These are phyloP conservation scores for Solanum raphanifolium DNA, from an alignment of 257 asterid species.

Conservation along the genomic window DNA sequence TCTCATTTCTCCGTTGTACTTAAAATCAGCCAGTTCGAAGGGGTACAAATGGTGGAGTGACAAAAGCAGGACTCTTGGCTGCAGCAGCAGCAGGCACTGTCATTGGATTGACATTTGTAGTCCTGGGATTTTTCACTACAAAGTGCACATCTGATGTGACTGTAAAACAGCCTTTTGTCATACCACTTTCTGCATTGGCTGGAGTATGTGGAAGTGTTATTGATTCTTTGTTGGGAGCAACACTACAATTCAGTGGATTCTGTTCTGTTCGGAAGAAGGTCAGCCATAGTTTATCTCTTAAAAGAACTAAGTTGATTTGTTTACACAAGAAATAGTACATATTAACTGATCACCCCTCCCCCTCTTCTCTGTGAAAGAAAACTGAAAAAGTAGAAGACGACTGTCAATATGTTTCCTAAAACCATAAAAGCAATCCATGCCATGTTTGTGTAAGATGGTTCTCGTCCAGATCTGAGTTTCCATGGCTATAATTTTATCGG, in stretches of 20 bases:
- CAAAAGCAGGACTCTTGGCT: conserved; percentile 74
- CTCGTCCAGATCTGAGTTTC: background rate
- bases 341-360: background rate
- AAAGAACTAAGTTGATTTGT: background rate
- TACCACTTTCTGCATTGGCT: conserved; percentile 73
- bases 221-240: conserved; percentile 92
- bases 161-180: conserved; percentile 59
- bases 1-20: background rate
- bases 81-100: conserved; percentile 79
- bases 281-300: background rate
- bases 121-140: conserved; percentile 59
- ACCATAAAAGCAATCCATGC: background rate
- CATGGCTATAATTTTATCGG: background rate
- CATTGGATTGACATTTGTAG: conserved; percentile 61
- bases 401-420: background rate
- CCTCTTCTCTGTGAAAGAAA: background rate
- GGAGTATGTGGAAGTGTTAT: conserved; percentile 79
- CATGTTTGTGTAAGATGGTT: background rate
- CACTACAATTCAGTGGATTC: conserved; percentile 87
- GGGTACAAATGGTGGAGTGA: conserved; percentile 97
- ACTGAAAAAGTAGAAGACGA: background rate
- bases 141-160: conserved; percentile 40
- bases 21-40: conserved; percentile 63
- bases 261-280: conserved; percentile 93
- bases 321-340: background rate